phyloP scores from a whole-genome alignment of 768 basidiomycete species.

The Lactarius psammicola region DNA sequence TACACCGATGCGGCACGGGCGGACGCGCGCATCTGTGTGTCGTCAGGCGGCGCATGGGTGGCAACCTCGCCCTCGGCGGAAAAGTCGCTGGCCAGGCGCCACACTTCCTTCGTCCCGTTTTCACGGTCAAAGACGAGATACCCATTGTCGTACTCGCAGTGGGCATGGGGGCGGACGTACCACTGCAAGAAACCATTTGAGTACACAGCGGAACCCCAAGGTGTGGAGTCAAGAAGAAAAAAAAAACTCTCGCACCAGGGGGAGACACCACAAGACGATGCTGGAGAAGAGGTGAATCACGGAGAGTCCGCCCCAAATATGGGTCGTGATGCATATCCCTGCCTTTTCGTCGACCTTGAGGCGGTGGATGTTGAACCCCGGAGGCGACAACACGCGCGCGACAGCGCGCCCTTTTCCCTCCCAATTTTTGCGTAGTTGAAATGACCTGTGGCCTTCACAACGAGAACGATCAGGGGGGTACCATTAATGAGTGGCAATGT shows the following conservation, averaged over 20 bases:
- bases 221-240: not conserved
- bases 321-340: constrained; percentile 60
- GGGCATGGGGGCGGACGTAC: constrained; percentile 56
- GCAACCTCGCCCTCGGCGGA: constrained; percentile 11
- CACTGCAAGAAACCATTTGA: constrained; percentile 35
- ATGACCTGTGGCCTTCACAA: constrained; percentile 45
- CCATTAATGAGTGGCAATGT: not conserved
- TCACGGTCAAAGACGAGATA: constrained; percentile 68
- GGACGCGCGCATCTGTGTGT: constrained; percentile 35
- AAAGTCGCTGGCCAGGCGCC: constrained; percentile 48
- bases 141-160: constrained; percentile 71
- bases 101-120: constrained; percentile 63
- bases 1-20: constrained; percentile 28
- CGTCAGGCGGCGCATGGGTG: constrained; percentile 9
- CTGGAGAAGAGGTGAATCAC: constrained; percentile 56
- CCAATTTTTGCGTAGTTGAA: constrained; percentile 54
- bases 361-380: constrained; percentile 54
- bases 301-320: constrained; percentile 50
- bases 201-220: not conserved
- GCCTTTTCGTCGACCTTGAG: constrained; percentile 71
- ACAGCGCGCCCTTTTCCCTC: constrained; percentile 47
- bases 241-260: constrained; percentile 40
- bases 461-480: no score
- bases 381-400: constrained; percentile 36
- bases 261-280: constrained; percentile 57